Evolutionary conservation across 148 eudicot genomes (phyloP).

Genomic region (Polygonum aviculare): DNA sequence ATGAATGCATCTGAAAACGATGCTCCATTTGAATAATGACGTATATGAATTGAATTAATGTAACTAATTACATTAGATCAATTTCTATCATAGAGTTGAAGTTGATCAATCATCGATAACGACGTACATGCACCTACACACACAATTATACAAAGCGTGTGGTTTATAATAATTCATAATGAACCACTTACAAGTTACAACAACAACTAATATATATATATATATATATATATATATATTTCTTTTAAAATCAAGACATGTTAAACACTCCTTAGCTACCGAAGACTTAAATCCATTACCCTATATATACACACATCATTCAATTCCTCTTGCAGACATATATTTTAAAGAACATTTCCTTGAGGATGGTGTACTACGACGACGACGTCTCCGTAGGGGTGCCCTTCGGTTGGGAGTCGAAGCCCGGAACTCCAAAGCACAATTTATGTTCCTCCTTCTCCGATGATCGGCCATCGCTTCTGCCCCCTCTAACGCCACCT

Average conservation of each 20-base stretch:
- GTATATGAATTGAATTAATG: background rate
- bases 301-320: background rate
- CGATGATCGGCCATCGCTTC: background rate
- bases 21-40: background rate
- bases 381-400: constrained; percentile 44
- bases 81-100: background rate
- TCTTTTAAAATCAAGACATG: background rate
- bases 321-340: background rate
- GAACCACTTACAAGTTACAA: background rate
- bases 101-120: background rate
- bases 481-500: constrained; percentile 11
- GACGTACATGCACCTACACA: background rate
- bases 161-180: background rate
- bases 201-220: too few species aligned
- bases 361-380: constrained; percentile 47
- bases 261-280: background rate
- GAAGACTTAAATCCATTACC: background rate
- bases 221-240: background rate
- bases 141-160: background rate
- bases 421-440: constrained; percentile 85
- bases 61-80: background rate
- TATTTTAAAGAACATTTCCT: constrained; percentile 28
- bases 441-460: background rate
- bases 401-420: constrained; percentile 78
- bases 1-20: background rate